Percentiles rank a stretch among this genome's conserved stretches.
Evolutionary conservation across 2,329 filamentous ascomycete species (phyloP).

Genomic region (Phyllosticta ampelicida): DNA sequence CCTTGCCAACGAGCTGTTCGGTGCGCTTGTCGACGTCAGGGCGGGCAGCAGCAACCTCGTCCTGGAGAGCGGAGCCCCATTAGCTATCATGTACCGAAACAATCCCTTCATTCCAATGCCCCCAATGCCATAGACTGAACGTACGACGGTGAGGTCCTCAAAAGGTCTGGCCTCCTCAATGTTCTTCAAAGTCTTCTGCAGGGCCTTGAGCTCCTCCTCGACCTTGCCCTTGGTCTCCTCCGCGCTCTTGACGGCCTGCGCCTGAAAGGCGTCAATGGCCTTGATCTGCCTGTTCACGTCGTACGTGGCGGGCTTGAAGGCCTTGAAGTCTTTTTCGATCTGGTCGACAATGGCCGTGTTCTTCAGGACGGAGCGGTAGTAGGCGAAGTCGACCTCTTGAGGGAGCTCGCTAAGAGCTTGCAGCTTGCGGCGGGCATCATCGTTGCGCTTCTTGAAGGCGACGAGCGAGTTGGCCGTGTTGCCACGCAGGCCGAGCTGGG

Average conservation of each 20-base stretch:
- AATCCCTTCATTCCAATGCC: constrained; percentile 4
- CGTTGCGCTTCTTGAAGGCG: constrained; percentile 99
- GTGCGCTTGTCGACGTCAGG: constrained; percentile 98
- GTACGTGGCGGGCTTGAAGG: constrained; percentile 87
- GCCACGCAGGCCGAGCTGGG: constrained; percentile 90
- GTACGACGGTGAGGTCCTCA: constrained; percentile 92
- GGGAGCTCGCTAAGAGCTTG: constrained; percentile 72
- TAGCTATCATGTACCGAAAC: constrained; percentile 8
- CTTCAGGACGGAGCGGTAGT: constrained; percentile 88
- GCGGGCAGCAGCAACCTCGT: constrained; percentile 87
- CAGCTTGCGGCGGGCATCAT: constrained; percentile 92
- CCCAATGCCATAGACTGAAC: constrained; percentile 32
- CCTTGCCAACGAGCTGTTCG: constrained; percentile 86
- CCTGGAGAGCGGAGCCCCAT: constrained; percentile 41
- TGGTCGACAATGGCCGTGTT: constrained; percentile 93
- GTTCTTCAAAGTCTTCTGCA: constrained; percentile 91
- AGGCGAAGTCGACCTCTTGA: constrained; percentile 79
- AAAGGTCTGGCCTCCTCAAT: constrained; percentile 94
- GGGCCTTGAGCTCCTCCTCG: constrained; percentile 84
- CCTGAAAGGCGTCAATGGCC: constrained; percentile 96
- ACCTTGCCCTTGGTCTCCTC: constrained; percentile 95
- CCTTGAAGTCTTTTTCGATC: constrained; percentile 89
- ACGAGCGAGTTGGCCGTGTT: constrained; percentile 85
- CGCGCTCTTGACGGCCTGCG: constrained; percentile 92
- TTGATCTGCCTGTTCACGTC: constrained; percentile 91